Evolutionary conservation across 2,329 filamentous ascomycete species (phyloP).

Genomic region (Penicillium verrucosum): DNA sequence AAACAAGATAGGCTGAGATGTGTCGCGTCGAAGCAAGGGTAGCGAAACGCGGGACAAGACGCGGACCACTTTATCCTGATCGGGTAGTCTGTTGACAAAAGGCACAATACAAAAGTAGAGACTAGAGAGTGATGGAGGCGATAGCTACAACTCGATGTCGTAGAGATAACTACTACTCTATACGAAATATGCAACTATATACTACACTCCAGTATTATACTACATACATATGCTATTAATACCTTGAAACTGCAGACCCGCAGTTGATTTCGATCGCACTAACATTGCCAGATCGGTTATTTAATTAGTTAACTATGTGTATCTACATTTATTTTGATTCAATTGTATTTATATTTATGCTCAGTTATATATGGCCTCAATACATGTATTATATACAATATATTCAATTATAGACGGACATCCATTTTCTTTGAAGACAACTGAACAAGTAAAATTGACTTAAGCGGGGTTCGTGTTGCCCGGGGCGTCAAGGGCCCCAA

Average conservation of each 20-base stretch:
- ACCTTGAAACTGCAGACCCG: constrained; percentile 3
- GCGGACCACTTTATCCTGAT: constrained; percentile 39
- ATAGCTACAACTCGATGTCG: neutral
- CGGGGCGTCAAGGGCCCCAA: constrained; percentile 2
- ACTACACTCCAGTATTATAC: neutral
- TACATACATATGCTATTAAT: neutral
- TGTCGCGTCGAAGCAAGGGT: constrained; percentile 12
- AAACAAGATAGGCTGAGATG: constrained; percentile 21
- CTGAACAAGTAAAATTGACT: neutral
- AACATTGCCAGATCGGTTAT: neutral
- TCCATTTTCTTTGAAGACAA: neutral
- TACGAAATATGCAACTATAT: neutral
- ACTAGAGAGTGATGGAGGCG: neutral
- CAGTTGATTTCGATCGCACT: constrained; percentile 2
- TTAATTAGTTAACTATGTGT: neutral
- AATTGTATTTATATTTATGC: neutral
- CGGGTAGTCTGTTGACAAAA: constrained; percentile 31
- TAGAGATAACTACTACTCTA: neutral
- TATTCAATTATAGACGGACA: neutral
- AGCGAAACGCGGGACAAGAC: constrained; percentile 28
- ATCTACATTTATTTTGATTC: neutral
- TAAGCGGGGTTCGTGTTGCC: constrained; percentile 9
- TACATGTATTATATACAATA: neutral
- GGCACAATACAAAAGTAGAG: neutral
- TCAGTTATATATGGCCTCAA: too few species aligned